Evolutionary conservation across 306 rosid species (phyloP).

Genomic region (Cyclanthera cordifolia): DNA sequence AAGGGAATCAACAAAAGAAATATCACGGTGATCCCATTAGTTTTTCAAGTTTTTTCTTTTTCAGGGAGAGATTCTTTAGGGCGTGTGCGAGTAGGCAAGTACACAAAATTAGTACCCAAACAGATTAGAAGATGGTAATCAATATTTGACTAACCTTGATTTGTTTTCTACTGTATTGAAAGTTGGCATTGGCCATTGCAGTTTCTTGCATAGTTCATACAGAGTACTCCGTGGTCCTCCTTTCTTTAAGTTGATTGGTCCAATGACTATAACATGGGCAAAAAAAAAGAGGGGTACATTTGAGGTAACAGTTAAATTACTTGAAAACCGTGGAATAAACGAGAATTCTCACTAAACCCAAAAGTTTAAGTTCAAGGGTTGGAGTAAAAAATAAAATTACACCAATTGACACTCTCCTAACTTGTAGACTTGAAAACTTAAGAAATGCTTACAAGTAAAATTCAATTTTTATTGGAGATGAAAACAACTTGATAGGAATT

Average conservation of each 20-base stretch:
- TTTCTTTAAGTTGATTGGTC: conserved; percentile 50
- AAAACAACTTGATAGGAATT: too few relatives aligned
- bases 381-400: too few relatives aligned
- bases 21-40: not conserved
- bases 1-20: not conserved
- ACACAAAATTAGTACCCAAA: not conserved
- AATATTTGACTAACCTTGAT: conserved; percentile 41
- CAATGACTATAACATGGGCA: conserved; percentile 26
- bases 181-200: conserved; percentile 70
- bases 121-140: not conserved
- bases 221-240: conserved; percentile 79
- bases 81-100: not conserved
- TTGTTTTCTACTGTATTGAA: conserved; percentile 41
- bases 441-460: too few relatives aligned
- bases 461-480: too few relatives aligned
- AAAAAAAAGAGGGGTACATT: not conserved
- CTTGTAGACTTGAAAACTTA: too few relatives aligned
- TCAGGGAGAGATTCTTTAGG: not conserved
- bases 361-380: too few relatives aligned
- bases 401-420: too few relatives aligned
- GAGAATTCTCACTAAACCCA: too few relatives aligned
- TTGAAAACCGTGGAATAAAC: too few relatives aligned
- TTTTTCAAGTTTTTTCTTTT: not conserved
- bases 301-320: too few relatives aligned
- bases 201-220: conserved; percentile 49